Percentiles rank a stretch among this genome's conserved stretches.
phyloP scores from a whole-genome alignment of 1,139 yeast species.

The Scheffersomyces cryptocercus region DNA sequence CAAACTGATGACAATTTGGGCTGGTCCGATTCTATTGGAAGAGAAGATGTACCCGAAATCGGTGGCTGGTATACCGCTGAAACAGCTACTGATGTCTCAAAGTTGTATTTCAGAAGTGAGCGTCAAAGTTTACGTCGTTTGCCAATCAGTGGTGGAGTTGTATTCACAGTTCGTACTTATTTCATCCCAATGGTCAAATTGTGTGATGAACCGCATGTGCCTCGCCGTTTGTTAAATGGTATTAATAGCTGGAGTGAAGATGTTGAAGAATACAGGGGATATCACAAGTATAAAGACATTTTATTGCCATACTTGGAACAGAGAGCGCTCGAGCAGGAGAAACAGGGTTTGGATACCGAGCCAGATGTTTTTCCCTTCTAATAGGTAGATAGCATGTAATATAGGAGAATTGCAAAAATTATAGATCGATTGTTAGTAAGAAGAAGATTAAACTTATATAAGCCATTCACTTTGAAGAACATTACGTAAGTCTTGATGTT shows the following conservation, averaged over 20 bases:
- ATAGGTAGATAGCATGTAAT: background rate
- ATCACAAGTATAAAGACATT: constrained; percentile 51
- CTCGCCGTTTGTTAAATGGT: constrained; percentile 58
- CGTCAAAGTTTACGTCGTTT: constrained; percentile 69
- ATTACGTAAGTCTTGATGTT: background rate
- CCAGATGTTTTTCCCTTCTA: constrained; percentile 45
- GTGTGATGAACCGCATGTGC: constrained; percentile 59
- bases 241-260: constrained; percentile 59
- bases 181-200: constrained; percentile 55
- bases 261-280: constrained; percentile 62
- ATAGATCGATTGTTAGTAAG: background rate
- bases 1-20: constrained; percentile 65
- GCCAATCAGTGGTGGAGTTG: constrained; percentile 60
- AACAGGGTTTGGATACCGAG: constrained; percentile 39
- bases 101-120: constrained; percentile 61
- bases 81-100: constrained; percentile 44
- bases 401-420: background rate
- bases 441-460: background rate
- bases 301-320: constrained; percentile 55
- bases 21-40: constrained; percentile 66
- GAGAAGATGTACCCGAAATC: constrained; percentile 46
- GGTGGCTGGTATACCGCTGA: constrained; percentile 64
- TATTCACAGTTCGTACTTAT: constrained; percentile 65
- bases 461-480: background rate
- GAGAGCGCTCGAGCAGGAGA: constrained; percentile 54